Evolutionary conservation across 352 stramenopile species (phyloP).

Genomic region (Globisporangium nodosum): DNA sequence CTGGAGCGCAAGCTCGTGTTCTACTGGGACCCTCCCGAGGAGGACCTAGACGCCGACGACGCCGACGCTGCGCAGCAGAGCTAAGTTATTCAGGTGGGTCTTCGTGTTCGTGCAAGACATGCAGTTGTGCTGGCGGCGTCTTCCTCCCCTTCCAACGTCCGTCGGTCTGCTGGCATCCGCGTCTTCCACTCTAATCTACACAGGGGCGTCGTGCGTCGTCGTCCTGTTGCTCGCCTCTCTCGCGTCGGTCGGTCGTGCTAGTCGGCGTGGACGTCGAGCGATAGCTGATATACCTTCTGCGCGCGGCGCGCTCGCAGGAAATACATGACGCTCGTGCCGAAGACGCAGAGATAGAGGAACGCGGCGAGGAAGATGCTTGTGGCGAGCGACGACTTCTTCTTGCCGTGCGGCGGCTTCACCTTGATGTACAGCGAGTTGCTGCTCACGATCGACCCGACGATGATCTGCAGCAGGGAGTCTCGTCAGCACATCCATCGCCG

Average conservation of each 20-base stretch:
- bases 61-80: neutral
- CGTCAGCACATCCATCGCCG: too few species aligned
- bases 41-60: neutral
- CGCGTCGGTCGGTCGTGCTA: conserved; percentile 18
- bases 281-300: conserved; percentile 87
- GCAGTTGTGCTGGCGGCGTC: neutral
- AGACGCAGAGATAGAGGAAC: conserved; percentile 82
- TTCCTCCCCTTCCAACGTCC: too few species aligned
- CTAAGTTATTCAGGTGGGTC: conserved; percentile 5
- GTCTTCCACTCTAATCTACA: conserved; percentile 50
- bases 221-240: conserved; percentile 8
- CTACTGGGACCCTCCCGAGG: conserved; percentile 21
- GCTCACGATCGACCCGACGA: conserved; percentile 79
- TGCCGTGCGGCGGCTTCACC: conserved; percentile 65
- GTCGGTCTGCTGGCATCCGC: too few species aligned
- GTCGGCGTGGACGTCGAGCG: conserved; percentile 79
- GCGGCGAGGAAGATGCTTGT: conserved; percentile 84
- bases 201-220: neutral
- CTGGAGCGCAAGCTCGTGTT: conserved; percentile 48
- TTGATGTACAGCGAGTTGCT: conserved; percentile 88
- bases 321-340: conserved; percentile 85
- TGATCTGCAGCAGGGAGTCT: conserved; percentile 31
- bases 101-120: neutral
- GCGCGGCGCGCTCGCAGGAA: conserved; percentile 68
- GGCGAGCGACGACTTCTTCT: conserved; percentile 79